phyloP scores from a whole-genome alignment of 2,329 filamentous ascomycete genomes.

The Fusarium pininemorale region DNA sequence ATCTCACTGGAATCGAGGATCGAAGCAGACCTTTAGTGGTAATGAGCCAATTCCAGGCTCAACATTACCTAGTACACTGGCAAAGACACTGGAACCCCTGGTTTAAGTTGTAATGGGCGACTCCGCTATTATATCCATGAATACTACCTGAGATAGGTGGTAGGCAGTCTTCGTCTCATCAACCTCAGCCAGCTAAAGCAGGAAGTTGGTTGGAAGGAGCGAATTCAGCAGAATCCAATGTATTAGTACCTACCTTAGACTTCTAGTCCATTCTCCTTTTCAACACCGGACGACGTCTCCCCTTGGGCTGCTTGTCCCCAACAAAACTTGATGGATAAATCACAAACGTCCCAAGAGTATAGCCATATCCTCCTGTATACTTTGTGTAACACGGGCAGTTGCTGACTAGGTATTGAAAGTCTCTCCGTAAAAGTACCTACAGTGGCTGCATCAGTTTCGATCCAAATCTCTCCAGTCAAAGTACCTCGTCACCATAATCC shows the following conservation, averaged over 20 bases:
- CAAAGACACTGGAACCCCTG: neutral
- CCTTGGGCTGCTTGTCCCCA: neutral
- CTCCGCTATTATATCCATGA: neutral
- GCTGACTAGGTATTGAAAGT: conserved; percentile 8
- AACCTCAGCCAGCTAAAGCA: neutral
- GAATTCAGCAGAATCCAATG: neutral
- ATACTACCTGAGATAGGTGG: neutral
- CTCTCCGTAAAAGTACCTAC: conserved; percentile 7
- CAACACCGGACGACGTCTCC: neutral
- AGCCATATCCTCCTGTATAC: neutral
- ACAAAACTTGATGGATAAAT: neutral
- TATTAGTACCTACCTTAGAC: neutral
- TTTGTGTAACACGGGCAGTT: neutral
- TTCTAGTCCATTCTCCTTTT: neutral
- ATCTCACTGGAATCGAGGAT: neutral
- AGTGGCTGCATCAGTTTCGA: conserved; percentile 10
- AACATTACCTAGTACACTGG: neutral
- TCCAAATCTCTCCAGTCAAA: conserved; percentile 6
- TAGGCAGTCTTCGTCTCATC: neutral
- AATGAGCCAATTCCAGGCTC: neutral
- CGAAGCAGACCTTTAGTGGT: neutral
- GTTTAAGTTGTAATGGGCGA: neutral
- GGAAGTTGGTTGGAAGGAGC: neutral
- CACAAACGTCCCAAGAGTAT: neutral
- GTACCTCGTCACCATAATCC: conserved; percentile 19